Evolutionary conservation across 1,139 yeast species (phyloP).

Genomic region (Zygosaccharomyces sapae): DNA sequence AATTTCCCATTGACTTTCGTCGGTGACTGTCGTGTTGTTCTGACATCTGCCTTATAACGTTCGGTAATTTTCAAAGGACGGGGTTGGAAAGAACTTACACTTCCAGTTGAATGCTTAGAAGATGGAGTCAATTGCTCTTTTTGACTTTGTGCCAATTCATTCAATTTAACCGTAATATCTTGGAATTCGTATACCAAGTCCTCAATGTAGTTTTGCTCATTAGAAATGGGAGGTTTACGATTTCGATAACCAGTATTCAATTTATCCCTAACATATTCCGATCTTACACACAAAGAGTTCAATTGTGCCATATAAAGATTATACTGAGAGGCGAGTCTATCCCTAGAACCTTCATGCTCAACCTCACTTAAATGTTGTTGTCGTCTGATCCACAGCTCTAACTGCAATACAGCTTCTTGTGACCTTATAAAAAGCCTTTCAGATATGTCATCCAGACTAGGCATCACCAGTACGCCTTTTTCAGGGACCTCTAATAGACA

Average conservation of each 20-base stretch:
- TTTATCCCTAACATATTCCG: constrained; percentile 26
- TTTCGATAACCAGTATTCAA: constrained; percentile 14
- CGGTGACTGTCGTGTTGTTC: constrained; percentile 13
- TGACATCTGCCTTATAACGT: constrained; percentile 13
- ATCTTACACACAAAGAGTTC: constrained; percentile 28
- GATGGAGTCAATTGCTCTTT: constrained; percentile 17
- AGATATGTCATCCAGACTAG: constrained; percentile 24
- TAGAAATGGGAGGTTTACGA: constrained; percentile 8
- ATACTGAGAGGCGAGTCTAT: constrained; percentile 18
- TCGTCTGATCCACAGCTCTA: constrained; percentile 30
- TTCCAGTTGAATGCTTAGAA: constrained; percentile 20
- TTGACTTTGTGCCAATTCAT: constrained; percentile 21
- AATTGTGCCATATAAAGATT: constrained; percentile 28
- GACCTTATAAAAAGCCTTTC: constrained; percentile 28
- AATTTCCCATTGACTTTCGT: constrained; percentile 9
- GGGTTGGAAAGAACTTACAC: constrained; percentile 28
- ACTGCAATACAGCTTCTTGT: constrained; percentile 30
- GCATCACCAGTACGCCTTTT: constrained; percentile 10
- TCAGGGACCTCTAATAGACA: not conserved
- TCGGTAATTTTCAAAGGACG: constrained; percentile 32
- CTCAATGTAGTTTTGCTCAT: constrained; percentile 20
- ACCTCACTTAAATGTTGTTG: constrained; percentile 19
- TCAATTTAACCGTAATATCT: constrained; percentile 25
- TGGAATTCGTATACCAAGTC: constrained; percentile 29
- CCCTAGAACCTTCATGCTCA: constrained; percentile 10